Conservation (phyloP, 306 rosid species). For the Pueraria montana region DNA sequence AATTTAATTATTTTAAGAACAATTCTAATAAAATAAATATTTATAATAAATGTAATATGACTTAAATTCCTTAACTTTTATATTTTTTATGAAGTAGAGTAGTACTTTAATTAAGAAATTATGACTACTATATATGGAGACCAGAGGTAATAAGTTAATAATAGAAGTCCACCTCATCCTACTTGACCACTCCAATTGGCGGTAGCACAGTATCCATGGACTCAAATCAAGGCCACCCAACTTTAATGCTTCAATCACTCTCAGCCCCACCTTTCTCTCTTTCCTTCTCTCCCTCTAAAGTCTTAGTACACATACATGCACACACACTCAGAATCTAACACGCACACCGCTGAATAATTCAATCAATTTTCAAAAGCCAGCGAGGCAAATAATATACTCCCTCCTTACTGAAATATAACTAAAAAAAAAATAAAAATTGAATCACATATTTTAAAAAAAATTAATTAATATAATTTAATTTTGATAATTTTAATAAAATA, state of each 20-base stretch:
- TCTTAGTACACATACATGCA: conserved; percentile 18
- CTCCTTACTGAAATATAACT: too few species aligned
- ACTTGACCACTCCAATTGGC: conserved; percentile 48
- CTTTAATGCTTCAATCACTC: conserved; percentile 43
- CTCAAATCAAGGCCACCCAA: conserved; percentile 52
- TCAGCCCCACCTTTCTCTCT: conserved; percentile 23
- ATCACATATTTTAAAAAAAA: too few species aligned
- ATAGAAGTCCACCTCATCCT: conserved; percentile 36
- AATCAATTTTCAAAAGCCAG: conserved; percentile 27
- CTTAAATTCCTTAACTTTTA: too few species aligned
- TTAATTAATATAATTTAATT: too few species aligned
- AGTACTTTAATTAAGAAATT: too few species aligned
- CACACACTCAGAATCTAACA: conserved; percentile 34
- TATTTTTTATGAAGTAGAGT: too few species aligned
- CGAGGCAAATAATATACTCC: conserved; percentile 17
- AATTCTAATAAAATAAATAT: neutral
- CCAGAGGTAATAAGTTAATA: neutral
- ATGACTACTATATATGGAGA: too few species aligned
- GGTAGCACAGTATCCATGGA: conserved; percentile 45
- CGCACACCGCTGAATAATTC: conserved; percentile 50
- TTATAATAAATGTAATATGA: too few species aligned
- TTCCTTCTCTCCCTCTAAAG: neutral
- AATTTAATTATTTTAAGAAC: neutral
- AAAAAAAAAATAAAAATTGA: too few species aligned
- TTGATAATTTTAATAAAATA: too few species aligned